phyloP scores from a whole-genome alignment of 2,329 filamentous ascomycete species.

The Botrytis byssoidea region DNA sequence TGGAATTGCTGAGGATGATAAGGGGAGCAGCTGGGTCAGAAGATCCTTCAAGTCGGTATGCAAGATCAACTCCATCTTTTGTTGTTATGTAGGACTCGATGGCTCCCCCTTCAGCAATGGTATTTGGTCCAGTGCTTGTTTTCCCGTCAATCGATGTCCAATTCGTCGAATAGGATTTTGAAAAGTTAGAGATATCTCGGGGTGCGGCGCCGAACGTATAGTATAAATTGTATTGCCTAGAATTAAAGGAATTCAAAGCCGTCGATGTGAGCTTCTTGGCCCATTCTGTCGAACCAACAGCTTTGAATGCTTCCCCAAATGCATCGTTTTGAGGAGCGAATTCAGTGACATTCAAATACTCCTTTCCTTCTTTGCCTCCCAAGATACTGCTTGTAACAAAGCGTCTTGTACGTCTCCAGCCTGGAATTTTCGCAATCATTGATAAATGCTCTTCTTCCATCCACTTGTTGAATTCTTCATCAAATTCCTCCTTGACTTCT shows the following conservation, averaged over 20 bases:
- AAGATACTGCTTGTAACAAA: conserved; percentile 63
- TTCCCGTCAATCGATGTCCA: conserved; percentile 49
- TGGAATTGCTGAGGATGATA: conserved; percentile 75
- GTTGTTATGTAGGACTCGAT: conserved; percentile 69
- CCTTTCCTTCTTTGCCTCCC: conserved; percentile 54
- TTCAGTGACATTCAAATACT: conserved; percentile 70
- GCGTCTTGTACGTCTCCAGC: conserved; percentile 73
- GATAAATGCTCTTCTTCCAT: conserved; percentile 71
- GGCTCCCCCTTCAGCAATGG: conserved; percentile 49
- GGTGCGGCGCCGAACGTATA: conserved; percentile 78
- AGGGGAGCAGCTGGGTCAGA: conserved; percentile 64
- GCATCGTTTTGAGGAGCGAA: conserved; percentile 67
- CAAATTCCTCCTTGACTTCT: conserved; percentile 50
- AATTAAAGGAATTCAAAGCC: conserved; percentile 55
- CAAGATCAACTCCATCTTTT: conserved; percentile 64
- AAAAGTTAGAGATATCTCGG: conserved; percentile 54
- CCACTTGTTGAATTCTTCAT: conserved; percentile 64
- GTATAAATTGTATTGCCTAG: conserved; percentile 67
- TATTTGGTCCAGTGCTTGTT: conserved; percentile 37
- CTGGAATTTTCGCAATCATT: conserved; percentile 70
- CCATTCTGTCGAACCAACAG: conserved; percentile 62
- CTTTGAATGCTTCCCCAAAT: conserved; percentile 61
- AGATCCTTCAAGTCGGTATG: conserved; percentile 75
- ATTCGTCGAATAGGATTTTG: conserved; percentile 29
- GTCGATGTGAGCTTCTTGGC: conserved; percentile 57